A percentile compares a stretch with the other conserved stretches of the same genome.
phyloP scores from a whole-genome alignment of 1,284 basidiomycete species.

The Hortiboletus rubellus region DNA sequence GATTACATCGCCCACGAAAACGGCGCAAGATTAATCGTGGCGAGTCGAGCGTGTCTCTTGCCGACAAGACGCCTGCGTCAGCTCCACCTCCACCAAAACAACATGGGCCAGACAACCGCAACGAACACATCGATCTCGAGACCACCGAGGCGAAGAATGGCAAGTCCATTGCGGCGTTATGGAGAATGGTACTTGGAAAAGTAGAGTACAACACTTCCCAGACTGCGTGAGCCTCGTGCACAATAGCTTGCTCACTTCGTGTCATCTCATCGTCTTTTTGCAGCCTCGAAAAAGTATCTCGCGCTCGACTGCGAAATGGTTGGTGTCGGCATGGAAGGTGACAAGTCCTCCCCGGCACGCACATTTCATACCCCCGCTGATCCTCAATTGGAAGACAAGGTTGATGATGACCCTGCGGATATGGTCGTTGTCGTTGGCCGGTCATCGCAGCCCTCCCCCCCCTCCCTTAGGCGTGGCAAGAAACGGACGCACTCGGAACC shows the following conservation, averaged over 20 bases:
- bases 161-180: slow-evolving; percentile 48
- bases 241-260: not conserved
- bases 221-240: slow-evolving; percentile 42
- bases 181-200: slow-evolving; percentile 54
- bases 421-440: not conserved
- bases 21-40: slow-evolving; percentile 34
- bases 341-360: slow-evolving; percentile 82
- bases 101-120: not conserved
- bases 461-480: not conserved
- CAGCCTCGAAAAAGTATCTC: slow-evolving; percentile 77
- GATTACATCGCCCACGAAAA: slow-evolving; percentile 28
- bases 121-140: slow-evolving; percentile 23
- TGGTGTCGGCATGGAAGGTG: slow-evolving; percentile 83
- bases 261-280: not conserved
- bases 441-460: not conserved
- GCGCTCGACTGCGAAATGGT: slow-evolving; percentile 99
- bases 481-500: slow-evolving; percentile 28
- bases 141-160: slow-evolving; percentile 41
- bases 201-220: slow-evolving; percentile 44
- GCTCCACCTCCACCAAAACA: not conserved
- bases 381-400: not conserved
- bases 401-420: not conserved
- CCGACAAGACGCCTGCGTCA: not conserved
- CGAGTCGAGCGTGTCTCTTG: not conserved
- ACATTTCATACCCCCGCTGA: slow-evolving; percentile 15